Percentiles rank a stretch among this genome's conserved stretches.
Conservation (phyloP, 2,329 filamentous ascomycete species). For the Penicillium sp. region DNA sequence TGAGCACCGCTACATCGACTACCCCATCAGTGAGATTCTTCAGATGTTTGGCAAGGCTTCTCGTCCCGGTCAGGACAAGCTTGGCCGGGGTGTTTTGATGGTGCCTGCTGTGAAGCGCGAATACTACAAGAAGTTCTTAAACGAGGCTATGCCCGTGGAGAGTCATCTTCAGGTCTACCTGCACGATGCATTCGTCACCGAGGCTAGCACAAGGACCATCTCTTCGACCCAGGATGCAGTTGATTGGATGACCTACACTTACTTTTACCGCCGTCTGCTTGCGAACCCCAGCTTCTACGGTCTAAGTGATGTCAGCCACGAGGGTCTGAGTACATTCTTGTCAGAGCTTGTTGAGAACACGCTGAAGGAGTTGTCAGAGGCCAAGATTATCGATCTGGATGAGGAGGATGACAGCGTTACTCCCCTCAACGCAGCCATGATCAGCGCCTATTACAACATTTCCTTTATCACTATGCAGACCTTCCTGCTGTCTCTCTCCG, state of each 20-base stretch:
- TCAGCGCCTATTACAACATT: slow-evolving; percentile 98
- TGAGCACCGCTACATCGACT: slow-evolving; percentile 96
- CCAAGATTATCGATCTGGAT: slow-evolving; percentile 93
- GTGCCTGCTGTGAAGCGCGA: slow-evolving; percentile 89
- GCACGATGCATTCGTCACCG: slow-evolving; percentile 93
- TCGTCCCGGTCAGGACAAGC: slow-evolving; percentile 72
- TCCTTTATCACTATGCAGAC: slow-evolving; percentile 99
- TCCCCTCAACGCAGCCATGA: slow-evolving; percentile 94
- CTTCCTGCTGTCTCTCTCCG: slow-evolving; percentile 84
- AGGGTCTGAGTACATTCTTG: slow-evolving; percentile 88
- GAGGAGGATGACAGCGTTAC: slow-evolving; percentile 88
- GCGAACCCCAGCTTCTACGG: slow-evolving; percentile 98
- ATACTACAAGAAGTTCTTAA: slow-evolving; percentile 98
- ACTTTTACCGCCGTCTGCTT: slow-evolving; percentile 91
- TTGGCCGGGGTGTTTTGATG: slow-evolving; percentile 92
- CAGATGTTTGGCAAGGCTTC: slow-evolving; percentile 98
- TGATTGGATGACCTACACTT: slow-evolving; percentile 97
- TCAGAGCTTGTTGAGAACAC: slow-evolving; percentile 94
- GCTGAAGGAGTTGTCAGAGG: slow-evolving; percentile 83
- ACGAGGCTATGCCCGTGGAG: slow-evolving; percentile 92
- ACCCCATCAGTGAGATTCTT: slow-evolving; percentile 86
- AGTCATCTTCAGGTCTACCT: slow-evolving; percentile 88
- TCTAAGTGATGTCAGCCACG: slow-evolving; percentile 80
- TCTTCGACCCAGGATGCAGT: slow-evolving; percentile 94
- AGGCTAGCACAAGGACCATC: slow-evolving; percentile 95